Percentiles rank a stretch among this genome's conserved stretches.
Evolutionary conservation across 139 green algal genomes (phyloP).

Genomic region (Auxenochlorella pyrenoidosa): DNA sequence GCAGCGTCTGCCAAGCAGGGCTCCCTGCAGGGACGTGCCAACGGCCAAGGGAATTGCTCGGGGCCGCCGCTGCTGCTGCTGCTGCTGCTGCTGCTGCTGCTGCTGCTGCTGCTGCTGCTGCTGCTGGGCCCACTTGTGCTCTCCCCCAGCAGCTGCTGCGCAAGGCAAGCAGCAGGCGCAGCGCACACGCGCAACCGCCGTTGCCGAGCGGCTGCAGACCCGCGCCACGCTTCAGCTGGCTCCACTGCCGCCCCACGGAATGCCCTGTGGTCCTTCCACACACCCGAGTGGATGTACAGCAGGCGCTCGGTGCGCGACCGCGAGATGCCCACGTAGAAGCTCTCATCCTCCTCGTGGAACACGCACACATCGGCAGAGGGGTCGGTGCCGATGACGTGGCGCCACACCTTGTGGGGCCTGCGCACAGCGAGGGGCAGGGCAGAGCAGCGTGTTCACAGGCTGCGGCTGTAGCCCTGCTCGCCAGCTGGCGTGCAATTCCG

Average conservation of each 20-base stretch:
- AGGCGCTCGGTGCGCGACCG: constrained; percentile 64
- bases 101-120: too few relatives aligned
- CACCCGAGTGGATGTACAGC: constrained; percentile 70
- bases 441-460: neutral
- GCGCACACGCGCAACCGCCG: too few relatives aligned
- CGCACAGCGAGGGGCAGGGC: neutral
- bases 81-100: too few relatives aligned
- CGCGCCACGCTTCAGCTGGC: too few relatives aligned
- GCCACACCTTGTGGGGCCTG: constrained; percentile 64
- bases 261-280: neutral
- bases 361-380: constrained; percentile 67
- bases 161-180: too few relatives aligned
- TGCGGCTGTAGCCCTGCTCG: neutral
- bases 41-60: too few relatives aligned
- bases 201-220: too few relatives aligned
- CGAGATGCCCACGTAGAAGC: constrained; percentile 81
- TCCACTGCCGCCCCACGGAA: too few relatives aligned
- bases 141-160: too few relatives aligned
- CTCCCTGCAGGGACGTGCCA: too few relatives aligned
- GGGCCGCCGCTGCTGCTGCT: too few relatives aligned
- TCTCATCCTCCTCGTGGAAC: constrained; percentile 80
- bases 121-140: neutral
- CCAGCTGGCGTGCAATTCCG: neutral
- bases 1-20: neutral
- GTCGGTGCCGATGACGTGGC: constrained; percentile 67